Percentiles rank a stretch among this genome's conserved stretches.
phyloP scores from a whole-genome alignment of 768 basidiomycete genomes.

The Phanerochaete sordida region DNA sequence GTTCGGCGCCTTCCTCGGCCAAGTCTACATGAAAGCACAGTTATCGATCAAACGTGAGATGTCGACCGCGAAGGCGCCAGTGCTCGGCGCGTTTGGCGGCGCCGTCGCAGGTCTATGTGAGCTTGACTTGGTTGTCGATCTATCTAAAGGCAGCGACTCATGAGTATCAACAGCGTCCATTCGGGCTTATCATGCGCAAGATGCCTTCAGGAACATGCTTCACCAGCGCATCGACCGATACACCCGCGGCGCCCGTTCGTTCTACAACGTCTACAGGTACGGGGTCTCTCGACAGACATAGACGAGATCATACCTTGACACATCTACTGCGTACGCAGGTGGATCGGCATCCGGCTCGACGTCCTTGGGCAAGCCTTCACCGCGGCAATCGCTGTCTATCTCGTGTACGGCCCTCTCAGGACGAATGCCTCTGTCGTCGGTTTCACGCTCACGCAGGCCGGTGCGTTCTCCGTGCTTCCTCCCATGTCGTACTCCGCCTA shows the following conservation, averaged over 20 bases:
- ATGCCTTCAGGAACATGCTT: constrained; percentile 40
- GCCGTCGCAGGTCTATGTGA: constrained; percentile 52
- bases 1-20: constrained; percentile 35
- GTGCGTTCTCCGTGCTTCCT: constrained; percentile 17
- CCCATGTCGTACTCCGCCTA: neutral
- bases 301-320: too few relatives aligned
- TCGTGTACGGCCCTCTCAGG: constrained; percentile 36
- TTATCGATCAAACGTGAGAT: constrained; percentile 49
- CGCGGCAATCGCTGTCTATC: constrained; percentile 44
- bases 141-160: too few relatives aligned
- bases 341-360: constrained; percentile 55
- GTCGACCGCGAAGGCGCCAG: constrained; percentile 42
- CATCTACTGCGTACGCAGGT: constrained; percentile 31
- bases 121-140: neutral
- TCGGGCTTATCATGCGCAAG: constrained; percentile 62
- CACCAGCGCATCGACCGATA: constrained; percentile 53
- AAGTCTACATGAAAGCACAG: constrained; percentile 49
- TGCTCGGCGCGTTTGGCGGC: constrained; percentile 48
- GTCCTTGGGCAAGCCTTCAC: constrained; percentile 46
- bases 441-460: constrained; percentile 37
- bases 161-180: constrained; percentile 36
- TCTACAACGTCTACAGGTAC: constrained; percentile 40
- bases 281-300: constrained; percentile 5
- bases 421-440: constrained; percentile 39
- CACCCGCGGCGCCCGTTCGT: constrained; percentile 40